Conservation (phyloP, 1,139 yeast species). For the Suhomyces bribrorum region DNA sequence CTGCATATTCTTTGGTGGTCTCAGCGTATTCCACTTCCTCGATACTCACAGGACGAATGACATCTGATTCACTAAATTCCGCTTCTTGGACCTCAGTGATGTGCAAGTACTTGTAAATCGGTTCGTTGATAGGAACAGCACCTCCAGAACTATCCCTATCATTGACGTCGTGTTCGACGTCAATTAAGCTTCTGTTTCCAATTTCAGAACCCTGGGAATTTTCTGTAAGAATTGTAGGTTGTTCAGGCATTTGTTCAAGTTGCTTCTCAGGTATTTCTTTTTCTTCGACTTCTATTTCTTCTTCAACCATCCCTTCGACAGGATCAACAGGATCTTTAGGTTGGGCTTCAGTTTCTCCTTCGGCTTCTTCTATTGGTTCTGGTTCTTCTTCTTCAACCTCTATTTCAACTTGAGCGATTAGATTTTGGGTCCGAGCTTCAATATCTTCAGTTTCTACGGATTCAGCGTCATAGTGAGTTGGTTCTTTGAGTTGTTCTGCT, state of each 20-base stretch:
- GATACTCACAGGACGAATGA: constrained; percentile 4
- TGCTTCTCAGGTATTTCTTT: too few species aligned
- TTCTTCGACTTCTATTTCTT: not conserved
- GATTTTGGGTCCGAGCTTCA: not conserved
- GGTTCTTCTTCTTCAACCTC: not conserved
- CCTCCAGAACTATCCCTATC: too few species aligned
- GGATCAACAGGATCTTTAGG: not conserved
- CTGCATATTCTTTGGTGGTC: not conserved
- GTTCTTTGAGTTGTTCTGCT: not conserved
- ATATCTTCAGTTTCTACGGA: constrained; percentile 11
- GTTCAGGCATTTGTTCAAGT: too few species aligned
- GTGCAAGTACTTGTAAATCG: not conserved
- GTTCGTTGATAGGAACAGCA: not conserved
- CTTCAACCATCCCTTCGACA: not conserved
- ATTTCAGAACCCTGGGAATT: too few species aligned
- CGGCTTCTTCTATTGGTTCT: not conserved
- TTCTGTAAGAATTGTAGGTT: too few species aligned
- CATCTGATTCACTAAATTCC: constrained; percentile 4
- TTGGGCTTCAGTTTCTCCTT: not conserved
- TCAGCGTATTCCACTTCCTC: constrained; percentile 5
- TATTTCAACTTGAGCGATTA: not conserved
- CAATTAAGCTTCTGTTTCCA: too few species aligned
- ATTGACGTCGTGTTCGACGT: too few species aligned
- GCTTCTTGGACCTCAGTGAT: not conserved
- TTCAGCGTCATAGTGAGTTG: constrained; percentile 9